phyloP scores from a whole-genome alignment of 805 yeast species.

The Huiozyma naganishii region DNA sequence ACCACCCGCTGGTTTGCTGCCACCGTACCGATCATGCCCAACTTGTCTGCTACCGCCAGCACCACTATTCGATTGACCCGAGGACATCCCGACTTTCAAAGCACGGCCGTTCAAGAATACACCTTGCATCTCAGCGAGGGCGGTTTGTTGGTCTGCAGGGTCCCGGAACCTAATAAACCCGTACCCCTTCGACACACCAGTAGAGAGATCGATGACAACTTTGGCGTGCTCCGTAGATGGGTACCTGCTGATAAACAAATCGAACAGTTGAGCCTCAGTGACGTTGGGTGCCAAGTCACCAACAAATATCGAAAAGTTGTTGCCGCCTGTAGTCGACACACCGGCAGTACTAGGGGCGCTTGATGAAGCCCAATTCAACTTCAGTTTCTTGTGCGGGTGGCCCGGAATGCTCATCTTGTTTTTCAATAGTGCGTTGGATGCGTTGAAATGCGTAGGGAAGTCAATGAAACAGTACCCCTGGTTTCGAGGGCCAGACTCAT shows the following conservation, averaged over 20 bases:
- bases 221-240: constrained; percentile 69
- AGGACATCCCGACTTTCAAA: constrained; percentile 62
- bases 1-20: neutral
- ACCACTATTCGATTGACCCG: constrained; percentile 2
- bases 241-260: constrained; percentile 55
- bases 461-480: constrained; percentile 79
- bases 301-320: constrained; percentile 65
- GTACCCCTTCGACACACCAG: constrained; percentile 70
- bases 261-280: constrained; percentile 52
- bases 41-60: too few relatives aligned
- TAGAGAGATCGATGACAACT: constrained; percentile 61
- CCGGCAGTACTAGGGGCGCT: neutral
- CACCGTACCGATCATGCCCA: neutral
- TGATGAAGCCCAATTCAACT: constrained; percentile 68
- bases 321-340: constrained; percentile 1
- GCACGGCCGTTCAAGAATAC: constrained; percentile 59
- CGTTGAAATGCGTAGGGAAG: constrained; percentile 49
- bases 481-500: constrained; percentile 23
- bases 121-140: constrained; percentile 77
- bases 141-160: constrained; percentile 58
- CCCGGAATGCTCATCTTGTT: constrained; percentile 66
- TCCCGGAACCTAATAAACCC: constrained; percentile 76
- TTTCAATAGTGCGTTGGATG: constrained; percentile 51
- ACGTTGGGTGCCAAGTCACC: constrained; percentile 75
- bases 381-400: constrained; percentile 40